phyloP scores from a whole-genome alignment of 1,284 basidiomycete genomes.

The Boletus mariae region DNA sequence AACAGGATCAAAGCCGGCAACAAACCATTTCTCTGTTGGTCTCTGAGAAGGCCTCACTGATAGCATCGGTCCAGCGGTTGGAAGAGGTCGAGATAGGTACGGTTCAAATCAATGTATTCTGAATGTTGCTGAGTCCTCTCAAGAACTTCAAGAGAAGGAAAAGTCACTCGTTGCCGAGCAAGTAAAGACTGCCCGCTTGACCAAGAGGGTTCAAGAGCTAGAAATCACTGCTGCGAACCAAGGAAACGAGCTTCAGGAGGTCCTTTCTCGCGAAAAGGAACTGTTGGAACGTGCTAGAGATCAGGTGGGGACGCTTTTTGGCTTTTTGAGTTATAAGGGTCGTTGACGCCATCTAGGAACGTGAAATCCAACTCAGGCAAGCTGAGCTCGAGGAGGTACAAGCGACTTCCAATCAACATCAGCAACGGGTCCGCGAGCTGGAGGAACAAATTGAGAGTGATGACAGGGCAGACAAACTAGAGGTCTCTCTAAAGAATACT shows the following conservation, averaged over 20 bases:
- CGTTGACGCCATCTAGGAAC: slow-evolving; percentile 47
- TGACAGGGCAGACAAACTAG: slow-evolving; percentile 70
- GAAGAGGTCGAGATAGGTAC: slow-evolving; percentile 51
- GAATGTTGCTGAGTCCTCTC: slow-evolving; percentile 1
- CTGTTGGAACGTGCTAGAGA: slow-evolving; percentile 58
- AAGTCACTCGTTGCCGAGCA: slow-evolving; percentile 44
- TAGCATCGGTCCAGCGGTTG: slow-evolving; percentile 49
- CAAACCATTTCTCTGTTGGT: slow-evolving; percentile 66
- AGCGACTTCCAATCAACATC: slow-evolving; percentile 49
- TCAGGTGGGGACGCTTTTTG: slow-evolving; percentile 41
- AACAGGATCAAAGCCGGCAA: slow-evolving; percentile 50
- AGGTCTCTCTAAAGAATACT: slow-evolving; percentile 67
- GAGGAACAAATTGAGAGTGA: slow-evolving; percentile 79
- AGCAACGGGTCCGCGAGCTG: slow-evolving; percentile 60
- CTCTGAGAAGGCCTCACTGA: slow-evolving; percentile 62
- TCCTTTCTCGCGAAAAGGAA: slow-evolving; percentile 47
- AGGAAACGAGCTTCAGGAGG: slow-evolving; percentile 39
- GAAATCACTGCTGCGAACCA: slow-evolving; percentile 37
- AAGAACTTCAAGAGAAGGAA: slow-evolving; percentile 50
- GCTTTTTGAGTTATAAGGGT: not conserved
- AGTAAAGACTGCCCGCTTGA: slow-evolving; percentile 37
- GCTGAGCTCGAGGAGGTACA: slow-evolving; percentile 52
- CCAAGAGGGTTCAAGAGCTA: slow-evolving; percentile 42
- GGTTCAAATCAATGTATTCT: slow-evolving; percentile 3
- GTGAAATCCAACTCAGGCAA: slow-evolving; percentile 61